Percentiles rank a stretch among this genome's conserved stretches.
phyloP scores from a whole-genome alignment of 2,329 filamentous ascomycete genomes.

The Colletotrichum salicis region DNA sequence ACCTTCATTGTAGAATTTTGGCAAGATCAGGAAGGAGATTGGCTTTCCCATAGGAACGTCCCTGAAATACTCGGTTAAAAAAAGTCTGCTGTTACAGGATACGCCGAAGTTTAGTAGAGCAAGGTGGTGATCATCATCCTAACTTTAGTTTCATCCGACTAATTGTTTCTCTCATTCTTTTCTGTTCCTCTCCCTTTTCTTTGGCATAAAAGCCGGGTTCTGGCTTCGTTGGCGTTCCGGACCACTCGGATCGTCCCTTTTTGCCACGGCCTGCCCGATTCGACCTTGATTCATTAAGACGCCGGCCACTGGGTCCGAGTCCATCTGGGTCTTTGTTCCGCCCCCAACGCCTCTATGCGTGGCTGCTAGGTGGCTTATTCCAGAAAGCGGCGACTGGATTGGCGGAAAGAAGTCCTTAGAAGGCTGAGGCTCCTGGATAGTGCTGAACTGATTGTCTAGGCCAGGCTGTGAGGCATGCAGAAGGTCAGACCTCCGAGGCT shows the following conservation, averaged over 20 bases:
- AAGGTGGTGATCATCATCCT: constrained; percentile 6
- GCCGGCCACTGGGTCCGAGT: constrained; percentile 15
- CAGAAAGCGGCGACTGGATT: neutral
- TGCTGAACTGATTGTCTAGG: neutral
- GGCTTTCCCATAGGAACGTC: constrained; percentile 28
- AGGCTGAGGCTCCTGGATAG: neutral
- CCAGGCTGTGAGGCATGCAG: constrained; percentile 5
- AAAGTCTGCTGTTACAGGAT: neutral
- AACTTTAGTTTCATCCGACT: constrained; percentile 1
- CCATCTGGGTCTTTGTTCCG: constrained; percentile 22
- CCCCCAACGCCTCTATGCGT: neutral
- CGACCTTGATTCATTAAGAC: constrained; percentile 28
- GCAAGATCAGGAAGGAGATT: neutral
- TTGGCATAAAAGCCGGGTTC: constrained; percentile 1
- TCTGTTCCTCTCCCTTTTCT: neutral
- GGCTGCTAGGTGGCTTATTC: neutral
- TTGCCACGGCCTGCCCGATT: constrained; percentile 39
- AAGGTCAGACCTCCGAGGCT: constrained; percentile 6
- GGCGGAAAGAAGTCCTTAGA: neutral
- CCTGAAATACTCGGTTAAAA: neutral
- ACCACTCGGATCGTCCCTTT: constrained; percentile 36
- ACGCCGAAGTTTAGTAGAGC: neutral
- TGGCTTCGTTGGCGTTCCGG: constrained; percentile 27
- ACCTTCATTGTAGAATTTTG: neutral
- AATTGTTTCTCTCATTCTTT: neutral